Conservation (phyloP, 768 basidiomycete species). For the Amanita pallidorosea region DNA sequence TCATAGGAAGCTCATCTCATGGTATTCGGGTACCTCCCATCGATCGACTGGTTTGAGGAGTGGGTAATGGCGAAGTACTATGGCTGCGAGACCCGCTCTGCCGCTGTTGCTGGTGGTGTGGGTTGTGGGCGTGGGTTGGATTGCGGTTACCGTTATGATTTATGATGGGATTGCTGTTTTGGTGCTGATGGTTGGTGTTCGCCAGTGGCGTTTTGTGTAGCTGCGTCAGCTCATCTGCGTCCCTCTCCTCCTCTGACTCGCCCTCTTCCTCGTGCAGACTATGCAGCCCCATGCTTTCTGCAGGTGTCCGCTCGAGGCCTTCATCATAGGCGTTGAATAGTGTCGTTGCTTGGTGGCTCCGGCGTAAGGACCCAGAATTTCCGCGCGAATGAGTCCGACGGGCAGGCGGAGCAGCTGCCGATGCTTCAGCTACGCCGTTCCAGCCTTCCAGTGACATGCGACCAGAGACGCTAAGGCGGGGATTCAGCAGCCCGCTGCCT, state of each 20-base stretch:
- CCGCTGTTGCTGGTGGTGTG: slow-evolving; percentile 9
- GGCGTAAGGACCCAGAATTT: slow-evolving; percentile 55
- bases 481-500: slow-evolving; percentile 62
- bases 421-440: slow-evolving; percentile 27
- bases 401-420: slow-evolving; percentile 14
- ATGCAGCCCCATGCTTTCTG: slow-evolving; percentile 43
- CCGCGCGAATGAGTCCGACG: slow-evolving; percentile 33
- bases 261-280: slow-evolving; percentile 56
- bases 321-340: slow-evolving; percentile 74
- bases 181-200: not conserved
- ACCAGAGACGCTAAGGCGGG: slow-evolving; percentile 72
- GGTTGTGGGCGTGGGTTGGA: not conserved
- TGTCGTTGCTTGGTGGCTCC: slow-evolving; percentile 43
- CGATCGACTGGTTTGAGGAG: slow-evolving; percentile 7
- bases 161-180: not conserved
- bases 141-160: not conserved
- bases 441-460: slow-evolving; percentile 75
- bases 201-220: slow-evolving; percentile 17
- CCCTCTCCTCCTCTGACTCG: slow-evolving; percentile 39
- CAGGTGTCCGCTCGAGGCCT: slow-evolving; percentile 11
- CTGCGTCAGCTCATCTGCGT: slow-evolving; percentile 36
- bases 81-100: slow-evolving; percentile 38
- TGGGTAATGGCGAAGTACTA: slow-evolving; percentile 38
- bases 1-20: not conserved
- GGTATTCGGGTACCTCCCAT: slow-evolving; percentile 28